Base-by-base conservation (phyloP, 2,329 filamentous ascomycete species). In the Aspergillus oerlinghausenensis region DNA sequence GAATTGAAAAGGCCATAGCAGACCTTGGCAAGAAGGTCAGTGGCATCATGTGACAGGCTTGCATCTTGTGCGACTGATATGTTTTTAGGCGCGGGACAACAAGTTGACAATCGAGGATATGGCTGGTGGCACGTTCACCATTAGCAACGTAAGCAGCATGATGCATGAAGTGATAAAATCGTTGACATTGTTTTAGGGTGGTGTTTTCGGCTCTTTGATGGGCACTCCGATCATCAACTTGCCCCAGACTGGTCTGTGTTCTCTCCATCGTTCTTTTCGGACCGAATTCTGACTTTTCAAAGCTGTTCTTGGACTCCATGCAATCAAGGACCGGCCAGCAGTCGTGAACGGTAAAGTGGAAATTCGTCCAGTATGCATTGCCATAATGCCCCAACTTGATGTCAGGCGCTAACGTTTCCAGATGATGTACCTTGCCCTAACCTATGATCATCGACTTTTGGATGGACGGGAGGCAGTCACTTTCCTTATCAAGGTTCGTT, bases 61-160 rank as follows among this genome's bases (percentile, higher is more conserved):
- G 69, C 29, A 17, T 28, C n/a, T 21, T 50, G 3, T 11, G 47
- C 21, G 17, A 23, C 43, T 25, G 19, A 25, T 7, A 17, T 45
- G 51, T 54, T 29, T 56, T 11, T 63, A 92, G 90, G 94, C 94
- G 62, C 90, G 94, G 61, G 92, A 97, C 72, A 88, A 89, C 75
- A 97, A 97, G 80, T 84, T 99, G 64, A 97, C 94, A 2, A 97
- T 99, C 67, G 94, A 99, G 79, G 94, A 99, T 73, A 97, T 99
- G 92, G 94, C 94, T 59, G 94, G 94, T 59, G 94, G 94, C 63
- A 97, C 93, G 38, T 99, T 97, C 77, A 97, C 94, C 60, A 97
- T 97, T 80, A 94, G 89, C 82, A 97, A 97, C 74, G 89, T 80
- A 62, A 67, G 76, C 66, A n/a, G 21, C 23, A 47, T 26, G 5